Evolutionary conservation across 2,329 filamentous ascomycete species (phyloP).

Genomic region (Penicillium sp.): DNA sequence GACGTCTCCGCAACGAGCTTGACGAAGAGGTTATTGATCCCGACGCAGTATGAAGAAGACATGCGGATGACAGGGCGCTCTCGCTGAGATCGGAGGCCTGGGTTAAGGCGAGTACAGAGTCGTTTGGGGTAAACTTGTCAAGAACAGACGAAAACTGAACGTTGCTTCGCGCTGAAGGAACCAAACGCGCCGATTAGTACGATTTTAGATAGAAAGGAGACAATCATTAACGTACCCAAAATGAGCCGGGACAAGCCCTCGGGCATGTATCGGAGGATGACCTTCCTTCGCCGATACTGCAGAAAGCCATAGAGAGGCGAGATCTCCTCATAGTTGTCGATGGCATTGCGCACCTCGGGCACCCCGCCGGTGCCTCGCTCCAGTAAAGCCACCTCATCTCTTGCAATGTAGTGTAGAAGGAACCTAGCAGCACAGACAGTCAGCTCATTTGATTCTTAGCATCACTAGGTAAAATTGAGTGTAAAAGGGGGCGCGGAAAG

Average conservation of each 20-base stretch:
- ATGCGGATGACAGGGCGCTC: conserved; percentile 80
- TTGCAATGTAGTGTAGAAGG: conserved; percentile 82
- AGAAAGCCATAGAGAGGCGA: conserved; percentile 92
- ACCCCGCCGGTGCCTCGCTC: conserved; percentile 77
- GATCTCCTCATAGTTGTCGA: conserved; percentile 75
- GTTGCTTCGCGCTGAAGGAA: conserved; percentile 69
- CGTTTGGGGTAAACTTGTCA: conserved; percentile 76
- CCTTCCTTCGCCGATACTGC: conserved; percentile 83
- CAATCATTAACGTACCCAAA: conserved; percentile 67
- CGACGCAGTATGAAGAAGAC: conserved; percentile 83
- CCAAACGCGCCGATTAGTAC: not conserved
- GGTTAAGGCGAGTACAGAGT: conserved; percentile 76
- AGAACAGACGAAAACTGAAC: conserved; percentile 64
- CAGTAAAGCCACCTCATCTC: conserved; percentile 82
- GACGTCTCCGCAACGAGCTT: conserved; percentile 72
- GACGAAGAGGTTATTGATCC: conserved; percentile 82
- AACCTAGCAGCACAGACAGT: conserved; percentile 63
- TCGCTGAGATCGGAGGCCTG: conserved; percentile 79
- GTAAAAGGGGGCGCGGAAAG: conserved; percentile 2
- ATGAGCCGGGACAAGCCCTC: conserved; percentile 86
- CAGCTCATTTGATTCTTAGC: not conserved
- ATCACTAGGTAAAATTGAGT: not conserved
- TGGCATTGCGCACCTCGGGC: conserved; percentile 74
- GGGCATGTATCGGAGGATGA: conserved; percentile 89
- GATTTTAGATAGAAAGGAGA: not conserved